Percentiles rank a stretch among this genome's conserved stretches.
Evolutionary conservation across 345 rosid species (phyloP).

Genomic region (Eucalyptus polyanthemos): DNA sequence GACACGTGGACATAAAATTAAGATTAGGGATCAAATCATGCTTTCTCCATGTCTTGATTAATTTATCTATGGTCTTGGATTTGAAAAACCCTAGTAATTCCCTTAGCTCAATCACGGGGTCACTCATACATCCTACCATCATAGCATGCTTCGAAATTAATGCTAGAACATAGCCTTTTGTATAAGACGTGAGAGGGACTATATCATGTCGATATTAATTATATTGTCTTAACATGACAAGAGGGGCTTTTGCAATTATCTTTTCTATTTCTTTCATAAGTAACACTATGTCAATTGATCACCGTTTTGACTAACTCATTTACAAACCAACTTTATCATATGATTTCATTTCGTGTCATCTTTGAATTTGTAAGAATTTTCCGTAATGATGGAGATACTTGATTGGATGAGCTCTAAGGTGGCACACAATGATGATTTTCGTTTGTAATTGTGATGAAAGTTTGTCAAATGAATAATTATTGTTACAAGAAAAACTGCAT

Average conservation of each 20-base stretch:
- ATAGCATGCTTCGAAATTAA: not conserved
- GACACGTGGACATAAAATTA: too few relatives aligned
- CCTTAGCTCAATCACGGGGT: not conserved
- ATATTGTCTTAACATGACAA: not conserved
- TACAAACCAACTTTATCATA: not conserved
- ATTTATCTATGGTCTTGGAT: not conserved
- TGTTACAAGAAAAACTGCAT: not conserved
- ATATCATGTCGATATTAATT: not conserved
- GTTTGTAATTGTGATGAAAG: not conserved
- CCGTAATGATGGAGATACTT: not conserved
- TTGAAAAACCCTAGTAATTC: not conserved
- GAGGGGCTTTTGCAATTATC: not conserved
- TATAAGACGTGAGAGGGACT: not conserved
- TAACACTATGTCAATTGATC: not conserved
- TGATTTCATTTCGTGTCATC: not conserved
- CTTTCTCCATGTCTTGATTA: not conserved
- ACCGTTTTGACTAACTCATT: not conserved
- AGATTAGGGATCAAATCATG: too few relatives aligned
- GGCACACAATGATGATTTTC: not conserved
- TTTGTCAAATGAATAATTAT: not conserved
- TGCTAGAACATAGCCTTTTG: not conserved
- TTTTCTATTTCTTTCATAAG: not conserved
- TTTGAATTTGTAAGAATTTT: not conserved
- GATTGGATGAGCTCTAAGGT: not conserved
- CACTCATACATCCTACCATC: not conserved